Base-by-base conservation (phyloP, 305 asterid genomes). In the Solanum hybrid region DNA sequence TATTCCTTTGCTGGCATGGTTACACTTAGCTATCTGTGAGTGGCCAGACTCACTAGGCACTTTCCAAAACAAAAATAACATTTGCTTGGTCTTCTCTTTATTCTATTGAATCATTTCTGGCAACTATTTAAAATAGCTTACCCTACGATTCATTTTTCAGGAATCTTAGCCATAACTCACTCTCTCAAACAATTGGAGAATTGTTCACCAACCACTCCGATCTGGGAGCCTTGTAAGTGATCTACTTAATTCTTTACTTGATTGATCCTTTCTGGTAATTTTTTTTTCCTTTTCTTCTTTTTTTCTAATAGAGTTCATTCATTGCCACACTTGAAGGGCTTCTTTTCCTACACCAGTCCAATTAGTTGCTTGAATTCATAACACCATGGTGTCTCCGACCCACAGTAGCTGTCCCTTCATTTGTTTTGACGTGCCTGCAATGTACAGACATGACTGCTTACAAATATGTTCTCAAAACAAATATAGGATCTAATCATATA, bases 171-270 rank as follows among this genome's bases (percentile, higher is more conserved):
- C 93, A 78, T 79, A 97, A 97, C 87, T 87, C 88, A 24, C 92
- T 97, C 89, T 91, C 93, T 89, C 98, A 94, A 91, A 89, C 95
- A 29, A 91, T 97, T 93, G 98, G 98, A 92, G 99, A 96, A 94
- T 82, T 96, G 94, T 95, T 95, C 91, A 89, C 56, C 88, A 96
- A 95, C 87, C 98, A 93, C 94, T 92, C 98, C 40, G 90, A 92
- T 60, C 92, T 97, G 64, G 92, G 91, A 80, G 91, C 94, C 35
- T 85, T 97, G 99, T 97, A 94, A 95, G 99, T 84, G 38, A 51
- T 51, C 87, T 84, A 84, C 42, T 13, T 24, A n/a, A 22, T 85
- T 85, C 38, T 45, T 29, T 42, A 82, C 6, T 82, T 24, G 13
- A 27, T 85, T 77, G 69, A 75, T 51, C 32, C 29, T 88, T 88